Percentiles rank a stretch among this genome's conserved stretches.
These are phyloP conservation scores for Candida odintsovae DNA, from an alignment of 805 yeast genomes.

Conservation along the genomic window DNA sequence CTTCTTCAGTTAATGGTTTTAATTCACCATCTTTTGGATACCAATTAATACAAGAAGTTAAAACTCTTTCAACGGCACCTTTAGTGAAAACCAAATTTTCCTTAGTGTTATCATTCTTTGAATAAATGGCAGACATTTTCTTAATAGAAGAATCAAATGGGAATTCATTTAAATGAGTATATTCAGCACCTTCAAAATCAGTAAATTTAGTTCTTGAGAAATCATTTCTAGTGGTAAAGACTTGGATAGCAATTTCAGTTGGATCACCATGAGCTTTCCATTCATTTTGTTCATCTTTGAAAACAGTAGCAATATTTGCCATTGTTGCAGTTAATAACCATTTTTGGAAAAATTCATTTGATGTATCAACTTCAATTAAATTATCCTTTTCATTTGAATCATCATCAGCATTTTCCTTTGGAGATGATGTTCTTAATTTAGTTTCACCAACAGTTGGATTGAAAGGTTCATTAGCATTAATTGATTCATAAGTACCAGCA, in stretches of 20 bases:
- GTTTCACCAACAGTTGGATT: conserved; percentile 55
- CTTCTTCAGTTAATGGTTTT: conserved; percentile 34
- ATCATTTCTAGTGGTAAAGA: conserved; percentile 57
- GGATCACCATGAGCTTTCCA: conserved; percentile 90
- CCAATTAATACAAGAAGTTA: conserved; percentile 53
- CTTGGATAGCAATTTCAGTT: conserved; percentile 84
- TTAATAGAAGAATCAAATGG: conserved; percentile 74
- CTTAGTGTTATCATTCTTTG: conserved; percentile 25
- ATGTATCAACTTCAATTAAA: not conserved
- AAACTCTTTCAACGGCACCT: conserved; percentile 73
- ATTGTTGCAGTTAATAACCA: conserved; percentile 68
- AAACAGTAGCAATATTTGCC: conserved; percentile 74
- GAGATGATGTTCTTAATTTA: conserved; percentile 17
- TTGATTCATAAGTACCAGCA: conserved; percentile 50
- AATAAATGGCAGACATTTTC: conserved; percentile 63
- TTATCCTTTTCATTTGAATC: conserved; percentile 11
- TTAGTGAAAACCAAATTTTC: conserved; percentile 43
- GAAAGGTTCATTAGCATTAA: conserved; percentile 52
- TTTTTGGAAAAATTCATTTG: conserved; percentile 17
- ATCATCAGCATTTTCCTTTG: conserved; percentile 18
- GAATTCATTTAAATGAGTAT: conserved; percentile 49
- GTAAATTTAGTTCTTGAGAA: conserved; percentile 40
- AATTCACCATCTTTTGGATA: conserved; percentile 28
- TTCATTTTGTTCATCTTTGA: conserved; percentile 35
- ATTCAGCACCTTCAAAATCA: conserved; percentile 27